Base-by-base conservation (phyloP, 108 stramenopile species). In the Cylindrotheca fusiformis region DNA sequence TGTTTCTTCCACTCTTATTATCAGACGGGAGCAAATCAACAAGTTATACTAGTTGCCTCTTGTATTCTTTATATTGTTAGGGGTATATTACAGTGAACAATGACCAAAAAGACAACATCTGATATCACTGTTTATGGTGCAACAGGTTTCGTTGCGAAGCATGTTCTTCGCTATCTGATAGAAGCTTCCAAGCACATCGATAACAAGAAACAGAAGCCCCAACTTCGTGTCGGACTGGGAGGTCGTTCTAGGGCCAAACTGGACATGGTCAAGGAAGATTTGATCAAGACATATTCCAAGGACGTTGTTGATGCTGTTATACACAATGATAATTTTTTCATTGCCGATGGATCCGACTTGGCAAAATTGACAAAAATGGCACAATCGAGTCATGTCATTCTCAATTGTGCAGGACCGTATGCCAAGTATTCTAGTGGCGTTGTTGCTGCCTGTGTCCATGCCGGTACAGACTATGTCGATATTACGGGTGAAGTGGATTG, bases 401-500 rank as follows among this genome's bases (percentile, higher is more conserved):
- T 90, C 32, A 72, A 72, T 33, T 75, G 74, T 32, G 96, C 86
- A 12, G 98, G 98, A 6, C 98, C 98, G 0, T 99, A 88, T 57
- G 48, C 33, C n/a, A 64, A 52, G 31, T 95, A 92, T 66, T 91
- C 93, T 18, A 59, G 60, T 4, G 58, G 60, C 32, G 66, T 97
- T 21, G 96, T 97, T 18, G 71, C 68, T 2, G 83, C 83, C 4
- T 97, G 96, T 63, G 96, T 78, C 4, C 46, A 72, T 49, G 29
- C 58, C 53, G 96, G 96, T 18, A 79, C 91, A 10, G 78, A 96
- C 74, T 96, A 93, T 71, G 76, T 74, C 6, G 98, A 99, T 69
- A 88, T 97, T 50, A 97, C 97, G 1, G 96, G 97, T 3, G 97
- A 99, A 75, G 76, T 84, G 4, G 32, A 62, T 6, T 97, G 95